These are phyloP conservation scores for Dipodascus albidus DNA, from an alignment of 805 yeast species.

Conservation along the genomic window DNA sequence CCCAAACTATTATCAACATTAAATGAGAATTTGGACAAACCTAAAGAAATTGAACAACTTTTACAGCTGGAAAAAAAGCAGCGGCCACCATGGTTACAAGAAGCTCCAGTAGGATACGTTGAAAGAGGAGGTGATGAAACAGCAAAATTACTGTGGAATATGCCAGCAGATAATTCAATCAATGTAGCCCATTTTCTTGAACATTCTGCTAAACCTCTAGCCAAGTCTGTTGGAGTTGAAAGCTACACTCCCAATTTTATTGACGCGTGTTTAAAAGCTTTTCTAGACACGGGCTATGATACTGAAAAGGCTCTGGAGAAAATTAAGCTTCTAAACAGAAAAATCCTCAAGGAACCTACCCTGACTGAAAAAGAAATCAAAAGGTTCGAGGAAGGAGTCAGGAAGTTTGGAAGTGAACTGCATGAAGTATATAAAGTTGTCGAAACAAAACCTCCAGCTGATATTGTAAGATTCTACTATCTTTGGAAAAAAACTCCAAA, in stretches of 20 bases:
- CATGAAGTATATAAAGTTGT: conserved; percentile 63
- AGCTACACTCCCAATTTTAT: conserved; percentile 71
- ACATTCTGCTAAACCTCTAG: conserved; percentile 40
- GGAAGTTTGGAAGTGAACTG: conserved; percentile 64
- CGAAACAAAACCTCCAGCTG: conserved; percentile 59
- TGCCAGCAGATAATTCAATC: conserved; percentile 20
- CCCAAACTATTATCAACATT: conserved; percentile 29
- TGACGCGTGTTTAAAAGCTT: conserved; percentile 54
- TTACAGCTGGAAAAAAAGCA: conserved; percentile 28
- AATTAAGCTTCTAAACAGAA: conserved; percentile 42
- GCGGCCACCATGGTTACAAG: conserved; percentile 67
- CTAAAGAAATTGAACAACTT: not conserved
- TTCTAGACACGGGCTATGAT: conserved; percentile 43
- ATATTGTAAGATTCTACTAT: conserved; percentile 79
- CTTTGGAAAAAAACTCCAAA: conserved; percentile 80
- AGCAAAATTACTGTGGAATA: conserved; percentile 55
- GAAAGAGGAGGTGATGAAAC: conserved; percentile 71
- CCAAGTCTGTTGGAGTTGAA: conserved; percentile 40
- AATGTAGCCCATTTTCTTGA: conserved; percentile 43
- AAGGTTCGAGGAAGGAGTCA: conserved; percentile 66
- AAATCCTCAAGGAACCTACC: conserved; percentile 64
- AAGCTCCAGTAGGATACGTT: conserved; percentile 66
- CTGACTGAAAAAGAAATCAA: conserved; percentile 50
- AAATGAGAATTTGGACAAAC: not conserved
- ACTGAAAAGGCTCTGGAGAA: conserved; percentile 34